Percentiles rank a stretch among this genome's conserved stretches.
These are phyloP conservation scores for Suhomyces taliae DNA, from an alignment of 1,139 yeast genomes.

Conservation along the genomic window DNA sequence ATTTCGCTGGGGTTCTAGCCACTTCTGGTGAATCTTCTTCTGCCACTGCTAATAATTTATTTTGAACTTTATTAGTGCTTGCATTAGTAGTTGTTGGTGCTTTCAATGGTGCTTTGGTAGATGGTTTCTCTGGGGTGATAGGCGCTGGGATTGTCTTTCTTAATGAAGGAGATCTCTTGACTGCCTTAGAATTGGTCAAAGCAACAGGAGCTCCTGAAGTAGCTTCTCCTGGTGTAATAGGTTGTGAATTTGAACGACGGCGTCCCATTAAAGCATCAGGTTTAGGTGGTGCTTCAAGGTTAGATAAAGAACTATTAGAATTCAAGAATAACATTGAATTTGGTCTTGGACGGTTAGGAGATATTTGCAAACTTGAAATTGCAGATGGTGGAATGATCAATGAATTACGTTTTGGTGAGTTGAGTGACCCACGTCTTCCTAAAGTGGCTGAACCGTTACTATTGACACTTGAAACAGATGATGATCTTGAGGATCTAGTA, in stretches of 20 bases:
- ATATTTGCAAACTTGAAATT: not conserved
- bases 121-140: slow-evolving; percentile 1
- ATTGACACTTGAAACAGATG: slow-evolving; percentile 18
- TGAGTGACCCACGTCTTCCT: slow-evolving; percentile 18
- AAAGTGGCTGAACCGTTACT: slow-evolving; percentile 15
- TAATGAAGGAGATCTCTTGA: slow-evolving; percentile 16
- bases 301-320: slow-evolving; percentile 23
- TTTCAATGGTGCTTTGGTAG: not conserved
- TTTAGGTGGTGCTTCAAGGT: slow-evolving; percentile 11
- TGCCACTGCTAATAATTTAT: slow-evolving; percentile 23
- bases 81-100: slow-evolving; percentile 1
- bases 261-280: slow-evolving; percentile 22
- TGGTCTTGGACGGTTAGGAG: slow-evolving; percentile 22
- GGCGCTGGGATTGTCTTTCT: slow-evolving; percentile 8
- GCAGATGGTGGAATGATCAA: slow-evolving; percentile 12
- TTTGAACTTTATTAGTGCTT: slow-evolving; percentile 13
- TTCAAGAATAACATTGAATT: slow-evolving; percentile 29
- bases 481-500: slow-evolving; percentile 19
- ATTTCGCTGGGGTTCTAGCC: slow-evolving; percentile 8
- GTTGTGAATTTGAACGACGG: slow-evolving; percentile 43
- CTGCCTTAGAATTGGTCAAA: slow-evolving; percentile 14
- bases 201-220: slow-evolving; percentile 43
- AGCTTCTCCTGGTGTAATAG: slow-evolving; percentile 24
- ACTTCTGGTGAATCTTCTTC: slow-evolving; percentile 20
- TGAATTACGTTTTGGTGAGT: slow-evolving; percentile 23